phyloP scores from a whole-genome alignment of 345 rosid genomes.

The Pseudoturritis turrita region DNA sequence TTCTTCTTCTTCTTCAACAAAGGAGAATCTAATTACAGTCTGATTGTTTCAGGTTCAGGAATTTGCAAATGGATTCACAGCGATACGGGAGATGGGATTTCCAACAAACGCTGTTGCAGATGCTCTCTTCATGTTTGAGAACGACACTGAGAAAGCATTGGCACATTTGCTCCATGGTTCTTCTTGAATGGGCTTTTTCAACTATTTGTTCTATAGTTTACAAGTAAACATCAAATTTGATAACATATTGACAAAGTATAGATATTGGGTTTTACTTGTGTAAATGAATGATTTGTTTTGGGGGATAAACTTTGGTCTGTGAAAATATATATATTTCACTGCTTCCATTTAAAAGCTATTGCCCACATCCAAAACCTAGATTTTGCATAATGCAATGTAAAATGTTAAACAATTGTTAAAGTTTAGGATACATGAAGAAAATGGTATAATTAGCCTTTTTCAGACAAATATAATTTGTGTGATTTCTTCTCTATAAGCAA shows the following conservation, averaged over 20 bases:
- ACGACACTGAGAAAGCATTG: slow-evolving; percentile 74
- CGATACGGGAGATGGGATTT: slow-evolving; percentile 81
- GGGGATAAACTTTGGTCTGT: neutral
- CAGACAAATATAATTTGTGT: neutral
- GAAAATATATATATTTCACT: neutral
- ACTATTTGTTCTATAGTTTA: neutral
- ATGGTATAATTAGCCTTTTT: slow-evolving; percentile 1
- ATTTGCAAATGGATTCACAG: slow-evolving; percentile 53
- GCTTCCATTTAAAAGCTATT: neutral
- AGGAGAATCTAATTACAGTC: neutral
- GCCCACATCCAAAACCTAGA: neutral
- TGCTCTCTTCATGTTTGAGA: slow-evolving; percentile 59
- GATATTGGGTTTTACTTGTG: neutral
- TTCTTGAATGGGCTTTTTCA: slow-evolving; percentile 23
- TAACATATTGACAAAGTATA: neutral
- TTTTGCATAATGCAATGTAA: neutral
- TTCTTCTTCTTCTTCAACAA: neutral
- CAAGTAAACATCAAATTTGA: neutral
- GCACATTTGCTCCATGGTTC: slow-evolving; percentile 51
- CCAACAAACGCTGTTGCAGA: slow-evolving; percentile 59
- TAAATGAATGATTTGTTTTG: slow-evolving; percentile 19
- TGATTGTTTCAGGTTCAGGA: slow-evolving; percentile 50
- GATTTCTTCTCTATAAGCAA: neutral
- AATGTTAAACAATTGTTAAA: neutral
- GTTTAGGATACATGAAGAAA: slow-evolving; percentile 13